Conservation (phyloP, 306 rosid species). For the barrel medic (Medicago truncatula) region DNA sequence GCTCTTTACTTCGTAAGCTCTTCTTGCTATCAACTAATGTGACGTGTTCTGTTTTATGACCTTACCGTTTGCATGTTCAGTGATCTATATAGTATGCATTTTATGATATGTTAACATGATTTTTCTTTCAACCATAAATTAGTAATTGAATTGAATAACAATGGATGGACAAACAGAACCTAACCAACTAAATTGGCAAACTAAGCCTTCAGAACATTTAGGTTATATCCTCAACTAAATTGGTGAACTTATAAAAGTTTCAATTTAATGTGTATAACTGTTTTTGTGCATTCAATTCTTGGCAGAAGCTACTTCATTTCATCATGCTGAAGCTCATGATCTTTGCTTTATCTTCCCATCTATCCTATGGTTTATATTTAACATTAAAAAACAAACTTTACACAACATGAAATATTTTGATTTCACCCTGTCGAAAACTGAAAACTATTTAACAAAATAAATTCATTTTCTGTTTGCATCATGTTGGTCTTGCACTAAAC, state of each 20-base stretch:
- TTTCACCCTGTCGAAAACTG: not conserved
- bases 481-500: constrained; percentile 19
- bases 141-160: constrained; percentile 19
- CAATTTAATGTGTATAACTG: constrained; percentile 12
- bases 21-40: constrained; percentile 28
- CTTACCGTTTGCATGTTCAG: constrained; percentile 6
- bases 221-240: not conserved
- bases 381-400: constrained; percentile 22
- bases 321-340: constrained; percentile 7
- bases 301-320: constrained; percentile 31
- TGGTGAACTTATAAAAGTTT: constrained; percentile 1
- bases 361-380: constrained; percentile 13
- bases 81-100: not conserved
- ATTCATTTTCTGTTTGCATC: not conserved
- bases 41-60: constrained; percentile 21
- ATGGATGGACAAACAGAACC: not conserved
- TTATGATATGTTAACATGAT: not conserved
- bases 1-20: constrained; percentile 80
- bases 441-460: not conserved
- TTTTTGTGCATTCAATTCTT: constrained; percentile 15
- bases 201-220: constrained; percentile 1
- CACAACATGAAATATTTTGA: constrained; percentile 14
- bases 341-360: not conserved
- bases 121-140: constrained; percentile 7
- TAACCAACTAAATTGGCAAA: constrained; percentile 12